Evolutionary conservation across 352 stramenopile genomes (phyloP).

Genomic region (Proteromonas lacertae): DNA sequence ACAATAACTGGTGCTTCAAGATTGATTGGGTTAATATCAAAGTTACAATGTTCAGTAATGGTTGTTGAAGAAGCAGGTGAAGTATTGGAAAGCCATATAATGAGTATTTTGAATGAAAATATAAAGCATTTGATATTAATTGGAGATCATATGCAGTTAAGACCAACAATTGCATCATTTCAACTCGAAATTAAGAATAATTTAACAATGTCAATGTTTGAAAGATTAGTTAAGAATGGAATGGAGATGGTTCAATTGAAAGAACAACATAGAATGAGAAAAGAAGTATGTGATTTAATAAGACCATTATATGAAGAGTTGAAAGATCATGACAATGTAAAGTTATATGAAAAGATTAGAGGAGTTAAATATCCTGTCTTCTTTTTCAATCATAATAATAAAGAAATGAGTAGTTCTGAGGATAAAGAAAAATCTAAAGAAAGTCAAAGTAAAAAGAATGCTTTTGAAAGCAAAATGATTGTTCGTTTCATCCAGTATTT

Average conservation of each 20-base stretch:
- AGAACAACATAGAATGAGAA: constrained; percentile 27
- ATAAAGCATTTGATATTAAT: constrained; percentile 25
- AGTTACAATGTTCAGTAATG: no score
- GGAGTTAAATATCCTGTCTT: constrained; percentile 16
- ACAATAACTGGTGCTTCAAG: no score
- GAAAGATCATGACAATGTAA: constrained; percentile 14
- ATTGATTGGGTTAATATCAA: no score
- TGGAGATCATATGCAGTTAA: constrained; percentile 30
- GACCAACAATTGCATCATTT: constrained; percentile 20
- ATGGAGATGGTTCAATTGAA: not conserved
- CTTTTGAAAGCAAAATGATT: constrained; percentile 20
- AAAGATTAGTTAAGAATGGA: constrained; percentile 16
- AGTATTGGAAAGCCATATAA: constrained; percentile 18
- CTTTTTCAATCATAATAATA: constrained; percentile 15
- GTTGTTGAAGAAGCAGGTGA: constrained; percentile 35
- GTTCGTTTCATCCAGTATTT: constrained; percentile 20
- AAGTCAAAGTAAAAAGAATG: constrained; percentile 13
- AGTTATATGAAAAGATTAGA: constrained; percentile 10
- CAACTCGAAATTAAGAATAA: constrained; percentile 17
- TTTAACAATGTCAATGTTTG: constrained; percentile 29
- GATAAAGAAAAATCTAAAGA: constrained; percentile 6
- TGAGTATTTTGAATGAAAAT: constrained; percentile 8
- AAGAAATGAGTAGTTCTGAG: constrained; percentile 3
- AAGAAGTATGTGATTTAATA: constrained; percentile 24
- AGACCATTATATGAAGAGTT: constrained; percentile 21